phyloP scores from a whole-genome alignment of 2,329 filamentous ascomycete genomes.

The Beauveria varroae region DNA sequence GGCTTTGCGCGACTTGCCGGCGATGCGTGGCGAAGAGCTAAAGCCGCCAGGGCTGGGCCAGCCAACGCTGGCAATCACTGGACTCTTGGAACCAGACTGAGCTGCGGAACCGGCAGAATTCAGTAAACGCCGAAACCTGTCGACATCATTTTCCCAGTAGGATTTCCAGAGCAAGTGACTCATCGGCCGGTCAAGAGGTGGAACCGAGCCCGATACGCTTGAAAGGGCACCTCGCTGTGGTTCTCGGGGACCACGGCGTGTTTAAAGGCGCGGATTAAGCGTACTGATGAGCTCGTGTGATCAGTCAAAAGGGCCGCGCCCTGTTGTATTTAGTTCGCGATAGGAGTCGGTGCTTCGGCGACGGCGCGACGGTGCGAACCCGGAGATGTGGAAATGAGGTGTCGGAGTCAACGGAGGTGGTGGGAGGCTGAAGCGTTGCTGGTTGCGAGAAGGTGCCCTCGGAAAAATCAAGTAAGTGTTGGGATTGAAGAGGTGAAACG shows the following conservation, averaged over 20 bases:
- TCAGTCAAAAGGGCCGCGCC: background rate
- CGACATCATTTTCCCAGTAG: conserved; percentile 97
- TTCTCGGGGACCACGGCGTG: conserved; percentile 77
- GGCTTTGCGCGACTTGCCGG: conserved; percentile 43
- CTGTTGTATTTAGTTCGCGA: background rate
- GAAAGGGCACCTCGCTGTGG: conserved; percentile 80
- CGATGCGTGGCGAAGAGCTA: conserved; percentile 42
- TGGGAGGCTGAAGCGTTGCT: background rate
- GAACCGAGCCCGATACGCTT: conserved; percentile 37
- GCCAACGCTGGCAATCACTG: conserved; percentile 32
- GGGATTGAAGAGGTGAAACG: background rate
- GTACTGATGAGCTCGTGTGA: conserved; percentile 21
- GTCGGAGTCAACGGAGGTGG: background rate
- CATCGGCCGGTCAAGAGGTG: conserved; percentile 55
- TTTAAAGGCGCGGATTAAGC: conserved; percentile 67
- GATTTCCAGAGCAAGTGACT: conserved; percentile 95
- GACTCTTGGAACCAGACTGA: conserved; percentile 47
- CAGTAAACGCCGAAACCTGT: conserved; percentile 84
- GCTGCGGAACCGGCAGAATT: conserved; percentile 57
- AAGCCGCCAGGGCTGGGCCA: conserved; percentile 27
- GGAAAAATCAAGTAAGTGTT: background rate
- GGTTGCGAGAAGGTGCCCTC: background rate
- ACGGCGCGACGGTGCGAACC: background rate
- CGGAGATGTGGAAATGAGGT: background rate
- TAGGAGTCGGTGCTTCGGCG: background rate